Base-by-base conservation (phyloP, 306 rosid genomes). In the Glycine soja region DNA sequence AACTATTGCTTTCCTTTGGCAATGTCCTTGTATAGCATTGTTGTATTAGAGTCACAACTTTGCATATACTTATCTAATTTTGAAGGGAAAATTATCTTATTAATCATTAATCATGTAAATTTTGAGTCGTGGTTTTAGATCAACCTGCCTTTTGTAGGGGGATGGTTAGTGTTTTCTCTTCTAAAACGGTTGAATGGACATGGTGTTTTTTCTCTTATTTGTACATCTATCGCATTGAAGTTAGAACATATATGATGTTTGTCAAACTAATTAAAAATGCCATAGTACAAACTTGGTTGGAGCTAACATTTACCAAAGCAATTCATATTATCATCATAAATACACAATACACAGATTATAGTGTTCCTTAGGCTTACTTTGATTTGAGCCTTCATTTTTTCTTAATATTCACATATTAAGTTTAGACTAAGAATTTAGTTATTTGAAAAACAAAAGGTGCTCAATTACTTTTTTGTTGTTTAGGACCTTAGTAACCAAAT, bases 11-110 rank as follows among this genome's bases (percentile, higher is more conserved):
- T 79, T 70, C 79, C 54, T 69, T 79, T 7, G 46, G 61, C 80
- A 42, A 14, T 63, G 45, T 42, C 73, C 51, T 80, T 70, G 71
- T 76, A 72, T 80, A 77, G 77, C 54, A 43, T 58, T 66, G 14
- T 66, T 66, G 13, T 58, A n/a, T 67, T 73, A 73, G 24, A 46
- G 51, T 14, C 66, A 47, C 15, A 48, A 70, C 79, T 70, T 76
- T 30, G n/a, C 56, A 43, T 64, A 18, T 10, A 34, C 57, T 52
- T 64, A 7, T 38, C 69, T n/a, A 45, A 65, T 71, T 65, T 76
- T 85, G 46, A 52, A 46, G 32, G 24, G 18, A 70, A 14, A 10
- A 7, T 71, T 70, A 11, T 80, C 77, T 46, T 54, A 42, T 42
- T 85, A 45, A 77, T 56, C 18, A 42, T 42, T 85, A 52, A 77